Evolutionary conservation across 139 green algal species (phyloP).

Genomic region (Chlamydomonas sp.): DNA sequence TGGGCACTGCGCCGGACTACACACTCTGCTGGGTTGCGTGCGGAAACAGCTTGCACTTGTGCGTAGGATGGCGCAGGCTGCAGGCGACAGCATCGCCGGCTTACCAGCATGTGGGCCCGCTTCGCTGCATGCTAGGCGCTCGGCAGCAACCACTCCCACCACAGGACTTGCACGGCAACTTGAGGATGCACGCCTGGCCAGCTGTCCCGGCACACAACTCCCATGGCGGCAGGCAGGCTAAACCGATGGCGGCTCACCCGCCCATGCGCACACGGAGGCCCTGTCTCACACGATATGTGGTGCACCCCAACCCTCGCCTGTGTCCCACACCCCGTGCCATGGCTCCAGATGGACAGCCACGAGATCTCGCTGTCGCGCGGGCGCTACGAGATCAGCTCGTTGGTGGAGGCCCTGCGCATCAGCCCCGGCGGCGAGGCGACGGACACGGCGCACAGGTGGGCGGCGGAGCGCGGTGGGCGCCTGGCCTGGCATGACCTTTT

Average conservation of each 20-base stretch:
- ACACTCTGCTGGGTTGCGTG: not conserved
- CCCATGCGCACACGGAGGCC: not conserved
- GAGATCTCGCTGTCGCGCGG: constrained; percentile 83
- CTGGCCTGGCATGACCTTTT: not conserved
- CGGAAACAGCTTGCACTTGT: not conserved
- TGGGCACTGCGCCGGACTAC: too few relatives aligned
- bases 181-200: not conserved
- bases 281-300: too few relatives aligned
- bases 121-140: too few relatives aligned
- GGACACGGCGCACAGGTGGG: constrained; percentile 64
- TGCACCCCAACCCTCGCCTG: too few relatives aligned
- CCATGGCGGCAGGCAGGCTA: not conserved
- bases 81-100: not conserved
- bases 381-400: constrained; percentile 72
- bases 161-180: not conserved
- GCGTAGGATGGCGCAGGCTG: not conserved
- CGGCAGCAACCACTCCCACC: too few relatives aligned
- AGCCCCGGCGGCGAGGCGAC: constrained; percentile 78
- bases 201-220: not conserved
- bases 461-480: not conserved
- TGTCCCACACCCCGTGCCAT: too few relatives aligned
- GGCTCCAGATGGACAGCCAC: constrained; percentile 82
- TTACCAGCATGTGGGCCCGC: too few relatives aligned
- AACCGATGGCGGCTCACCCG: not conserved
- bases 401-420: constrained; percentile 90